Base-by-base conservation (phyloP, 108 stramenopile species). In the Skeletonema menzelii region DNA sequence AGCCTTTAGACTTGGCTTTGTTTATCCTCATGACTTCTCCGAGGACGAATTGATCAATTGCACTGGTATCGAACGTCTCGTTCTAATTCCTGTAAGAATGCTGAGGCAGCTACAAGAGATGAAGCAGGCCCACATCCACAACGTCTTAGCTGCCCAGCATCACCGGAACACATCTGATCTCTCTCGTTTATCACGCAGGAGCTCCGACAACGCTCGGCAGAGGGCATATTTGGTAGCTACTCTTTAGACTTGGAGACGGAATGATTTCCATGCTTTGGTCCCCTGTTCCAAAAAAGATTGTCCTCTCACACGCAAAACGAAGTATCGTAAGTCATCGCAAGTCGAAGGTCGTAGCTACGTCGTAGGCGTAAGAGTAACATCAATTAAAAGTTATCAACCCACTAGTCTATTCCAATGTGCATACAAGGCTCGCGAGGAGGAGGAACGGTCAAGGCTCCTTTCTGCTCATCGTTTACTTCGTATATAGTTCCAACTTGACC, bases 401-500 rank as follows among this genome's bases (percentile, higher is more conserved):
- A 42, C 40, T 42, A 42, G 40, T 42, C 40, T n/a, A 42, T 42
- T n/a, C 40, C 40, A n/a, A 42, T 42, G 11, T 42, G 40, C 40
- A 42, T 67, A 56, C 78, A 79, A 28, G 78, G 71, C 57, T 79
- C 78, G 14, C 62, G 71, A 10, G 70, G 62, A 27, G 69, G 61
- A 44, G 56, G 60, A 13, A 57, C 68, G 12, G 78, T 79, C 70
- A 79, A 57, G 12, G 78, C 78, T 30, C 78, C 78, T 24, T 67
- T 28, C 53, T 68, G 49, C 47, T 82, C 77, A 67, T 73, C 76
- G 13, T 44, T 64, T 11, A 77, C 77, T 55, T 86, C 77, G 58
- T 81, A 83, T 12, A 80, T 83, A 1, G 74, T 77, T 4, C 70
- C 71, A 10, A 83, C 75, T 56, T 80, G 83, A 4, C 62, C 82